These are phyloP conservation scores for Ganoderma meredithae DNA, from an alignment of 1,284 basidiomycete genomes.

Conservation along the genomic window DNA sequence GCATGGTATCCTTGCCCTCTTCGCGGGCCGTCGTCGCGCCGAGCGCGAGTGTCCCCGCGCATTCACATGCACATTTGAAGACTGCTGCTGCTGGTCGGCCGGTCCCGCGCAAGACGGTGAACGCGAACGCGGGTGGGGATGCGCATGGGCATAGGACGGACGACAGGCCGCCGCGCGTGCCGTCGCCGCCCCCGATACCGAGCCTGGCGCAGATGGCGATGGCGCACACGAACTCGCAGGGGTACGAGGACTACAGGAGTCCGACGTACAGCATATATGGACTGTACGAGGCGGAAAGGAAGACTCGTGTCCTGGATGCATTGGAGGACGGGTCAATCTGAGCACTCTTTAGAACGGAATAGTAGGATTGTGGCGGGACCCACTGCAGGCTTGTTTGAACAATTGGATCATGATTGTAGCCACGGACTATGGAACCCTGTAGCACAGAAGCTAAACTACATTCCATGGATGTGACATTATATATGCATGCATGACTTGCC, in stretches of 20 bases:
- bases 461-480: slow-evolving; percentile 20
- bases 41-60: slow-evolving; percentile 17
- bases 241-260: slow-evolving; percentile 71
- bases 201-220: slow-evolving; percentile 80
- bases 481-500: slow-evolving; percentile 19
- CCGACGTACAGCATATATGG: slow-evolving; percentile 85
- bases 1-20: slow-evolving; percentile 39
- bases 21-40: slow-evolving; percentile 40
- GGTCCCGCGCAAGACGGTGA: slow-evolving; percentile 34
- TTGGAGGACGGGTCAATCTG: slow-evolving; percentile 15
- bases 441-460: slow-evolving; percentile 26
- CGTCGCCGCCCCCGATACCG: slow-evolving; percentile 76
- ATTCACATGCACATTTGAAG: slow-evolving; percentile 2
- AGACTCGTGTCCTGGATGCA: slow-evolving; percentile 51
- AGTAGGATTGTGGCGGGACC: slow-evolving; percentile 13
- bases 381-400: slow-evolving; percentile 2
- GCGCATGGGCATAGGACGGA: slow-evolving; percentile 41
- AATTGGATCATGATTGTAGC: neutral
- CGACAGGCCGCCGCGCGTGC: slow-evolving; percentile 77
- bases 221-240: slow-evolving; percentile 64
- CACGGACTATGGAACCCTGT: slow-evolving; percentile 14
- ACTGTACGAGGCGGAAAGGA: slow-evolving; percentile 70
- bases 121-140: neutral
- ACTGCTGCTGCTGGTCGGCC: slow-evolving; percentile 18
- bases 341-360: neutral